phyloP scores from a whole-genome alignment of 768 basidiomycete genomes.

The Amylocystis lapponica region DNA sequence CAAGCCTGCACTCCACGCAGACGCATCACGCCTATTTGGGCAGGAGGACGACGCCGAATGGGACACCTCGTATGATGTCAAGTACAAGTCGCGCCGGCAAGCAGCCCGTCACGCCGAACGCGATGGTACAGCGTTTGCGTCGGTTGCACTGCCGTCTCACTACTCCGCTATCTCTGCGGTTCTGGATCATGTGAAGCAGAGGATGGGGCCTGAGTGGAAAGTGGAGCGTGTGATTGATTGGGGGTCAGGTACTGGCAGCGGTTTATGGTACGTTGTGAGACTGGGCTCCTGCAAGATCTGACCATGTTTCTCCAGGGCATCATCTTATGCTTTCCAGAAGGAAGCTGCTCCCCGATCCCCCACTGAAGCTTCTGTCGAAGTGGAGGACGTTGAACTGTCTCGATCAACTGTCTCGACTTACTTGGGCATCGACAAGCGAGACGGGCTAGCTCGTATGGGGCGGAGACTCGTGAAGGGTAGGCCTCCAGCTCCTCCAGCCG shows the following conservation, averaged over 20 bases:
- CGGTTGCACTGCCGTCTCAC: slow-evolving; percentile 80
- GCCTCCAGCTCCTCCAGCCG: neutral
- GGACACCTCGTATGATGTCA: slow-evolving; percentile 48
- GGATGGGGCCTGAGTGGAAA: slow-evolving; percentile 59
- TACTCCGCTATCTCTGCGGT: slow-evolving; percentile 79
- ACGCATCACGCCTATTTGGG: slow-evolving; percentile 67
- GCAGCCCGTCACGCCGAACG: slow-evolving; percentile 53
- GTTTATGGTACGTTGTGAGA: slow-evolving; percentile 65
- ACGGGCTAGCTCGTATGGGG: slow-evolving; percentile 62
- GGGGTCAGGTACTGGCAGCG: slow-evolving; percentile 80
- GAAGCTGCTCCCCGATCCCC: slow-evolving; percentile 4
- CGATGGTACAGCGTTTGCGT: slow-evolving; percentile 81
- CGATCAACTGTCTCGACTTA: slow-evolving; percentile 57
- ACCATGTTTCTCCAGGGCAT: slow-evolving; percentile 45
- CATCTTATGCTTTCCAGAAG: slow-evolving; percentile 57
- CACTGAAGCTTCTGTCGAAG: slow-evolving; percentile 13
- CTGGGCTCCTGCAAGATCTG: slow-evolving; percentile 3
- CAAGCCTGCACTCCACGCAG: slow-evolving; percentile 58
- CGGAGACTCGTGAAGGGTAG: slow-evolving; percentile 56
- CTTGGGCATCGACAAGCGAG: slow-evolving; percentile 71
- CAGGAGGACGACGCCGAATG: slow-evolving; percentile 38
- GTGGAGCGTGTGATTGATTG: slow-evolving; percentile 70
- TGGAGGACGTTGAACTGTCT: slow-evolving; percentile 32
- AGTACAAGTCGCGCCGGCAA: slow-evolving; percentile 58
- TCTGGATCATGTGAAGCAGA: slow-evolving; percentile 55